A percentile compares a stretch with the other conserved stretches of the same genome.
phyloP scores from a whole-genome alignment of 2,329 filamentous ascomycete genomes.

The Sphaerulina populicola region DNA sequence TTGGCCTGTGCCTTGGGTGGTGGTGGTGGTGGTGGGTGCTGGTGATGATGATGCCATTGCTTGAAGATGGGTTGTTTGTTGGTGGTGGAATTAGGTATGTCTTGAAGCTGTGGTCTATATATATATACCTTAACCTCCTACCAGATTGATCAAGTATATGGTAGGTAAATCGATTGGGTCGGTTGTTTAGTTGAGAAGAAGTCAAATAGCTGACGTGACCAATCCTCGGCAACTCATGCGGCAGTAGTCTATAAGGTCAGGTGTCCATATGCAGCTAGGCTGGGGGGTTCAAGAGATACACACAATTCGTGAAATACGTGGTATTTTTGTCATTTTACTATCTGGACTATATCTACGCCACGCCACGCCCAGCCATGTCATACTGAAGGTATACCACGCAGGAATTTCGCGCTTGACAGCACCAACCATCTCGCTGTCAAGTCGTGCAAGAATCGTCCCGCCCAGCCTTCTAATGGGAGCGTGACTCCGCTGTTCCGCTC shows the following conservation, averaged over 20 bases:
- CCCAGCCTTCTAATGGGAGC: constrained; percentile 18
- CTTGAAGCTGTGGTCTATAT: neutral
- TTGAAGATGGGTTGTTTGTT: neutral
- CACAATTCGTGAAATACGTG: neutral
- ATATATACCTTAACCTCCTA: too few relatives aligned
- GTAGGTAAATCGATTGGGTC: too few relatives aligned
- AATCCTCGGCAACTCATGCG: neutral
- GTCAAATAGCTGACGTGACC: neutral
- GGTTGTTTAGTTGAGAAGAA: neutral
- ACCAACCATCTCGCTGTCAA: constrained; percentile 14
- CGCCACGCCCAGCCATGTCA: neutral
- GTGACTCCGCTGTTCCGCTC: constrained; percentile 11
- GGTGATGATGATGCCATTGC: neutral
- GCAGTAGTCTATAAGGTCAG: neutral
- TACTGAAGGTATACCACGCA: constrained; percentile 1
- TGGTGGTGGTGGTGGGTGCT: neutral
- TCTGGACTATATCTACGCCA: neutral
- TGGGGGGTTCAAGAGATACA: neutral
- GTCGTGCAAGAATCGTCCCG: constrained; percentile 16
- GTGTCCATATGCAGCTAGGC: too few relatives aligned
- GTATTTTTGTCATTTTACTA: neutral
- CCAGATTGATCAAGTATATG: too few relatives aligned
- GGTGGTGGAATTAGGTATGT: neutral
- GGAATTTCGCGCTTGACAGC: constrained; percentile 13
- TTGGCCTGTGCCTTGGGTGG: constrained; percentile 9